These are phyloP conservation scores for Leptosphaerulina australis DNA, from an alignment of 2,329 filamentous ascomycete species.

Conservation along the genomic window DNA sequence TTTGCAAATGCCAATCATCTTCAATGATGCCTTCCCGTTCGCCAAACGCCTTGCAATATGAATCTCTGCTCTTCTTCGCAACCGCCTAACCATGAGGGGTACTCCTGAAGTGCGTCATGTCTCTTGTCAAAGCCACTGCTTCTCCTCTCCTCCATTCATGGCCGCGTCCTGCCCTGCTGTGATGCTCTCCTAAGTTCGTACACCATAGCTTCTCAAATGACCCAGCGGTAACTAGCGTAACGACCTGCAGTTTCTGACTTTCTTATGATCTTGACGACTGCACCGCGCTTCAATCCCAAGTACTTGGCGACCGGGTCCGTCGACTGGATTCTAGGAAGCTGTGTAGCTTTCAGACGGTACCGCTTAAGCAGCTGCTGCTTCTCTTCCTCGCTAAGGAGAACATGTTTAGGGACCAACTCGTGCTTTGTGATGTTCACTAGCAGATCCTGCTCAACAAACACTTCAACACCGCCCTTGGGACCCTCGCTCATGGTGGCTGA, in stretches of 20 bases:
- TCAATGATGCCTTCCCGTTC: constrained; percentile 24
- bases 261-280: constrained; percentile 98
- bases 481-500: constrained; percentile 37
- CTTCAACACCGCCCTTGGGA: constrained; percentile 88
- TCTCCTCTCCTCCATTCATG: neutral
- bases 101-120: neutral
- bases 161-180: neutral
- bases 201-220: constrained; percentile 42
- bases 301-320: constrained; percentile 94
- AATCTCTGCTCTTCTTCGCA: constrained; percentile 20
- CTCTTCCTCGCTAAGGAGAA: constrained; percentile 87
- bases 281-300: constrained; percentile 83
- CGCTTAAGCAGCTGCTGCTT: constrained; percentile 83
- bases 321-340: constrained; percentile 88
- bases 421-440: constrained; percentile 98
- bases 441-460: constrained; percentile 93
- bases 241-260: constrained; percentile 93
- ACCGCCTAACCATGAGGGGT: no score
- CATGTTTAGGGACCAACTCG: constrained; percentile 92
- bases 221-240: constrained; percentile 92
- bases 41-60: constrained; percentile 42
- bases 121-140: neutral
- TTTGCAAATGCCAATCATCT: constrained; percentile 22
- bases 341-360: constrained; percentile 96
- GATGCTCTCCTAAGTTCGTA: neutral